phyloP scores from a whole-genome alignment of 768 basidiomycete species.

The Sutorius australiensis region DNA sequence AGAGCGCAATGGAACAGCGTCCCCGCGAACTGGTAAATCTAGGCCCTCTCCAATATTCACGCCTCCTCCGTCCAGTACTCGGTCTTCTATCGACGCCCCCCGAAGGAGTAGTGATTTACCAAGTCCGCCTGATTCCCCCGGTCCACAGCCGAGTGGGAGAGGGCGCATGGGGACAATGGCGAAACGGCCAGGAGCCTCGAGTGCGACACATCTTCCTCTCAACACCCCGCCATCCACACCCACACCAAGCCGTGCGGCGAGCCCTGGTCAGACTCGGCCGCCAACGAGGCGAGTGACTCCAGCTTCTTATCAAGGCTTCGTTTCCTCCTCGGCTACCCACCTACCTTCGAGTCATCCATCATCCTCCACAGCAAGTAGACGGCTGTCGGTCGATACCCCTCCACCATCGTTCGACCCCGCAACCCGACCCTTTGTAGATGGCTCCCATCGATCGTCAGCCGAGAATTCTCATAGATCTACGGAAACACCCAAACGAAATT shows the following conservation, averaged over 20 bases:
- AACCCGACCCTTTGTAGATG: slow-evolving; percentile 27
- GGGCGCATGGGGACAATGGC: slow-evolving; percentile 33
- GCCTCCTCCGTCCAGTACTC: slow-evolving; percentile 24
- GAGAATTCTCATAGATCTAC: slow-evolving; percentile 36
- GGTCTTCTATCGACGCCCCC: slow-evolving; percentile 35
- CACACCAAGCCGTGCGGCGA: slow-evolving; percentile 36
- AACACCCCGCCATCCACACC: slow-evolving; percentile 38
- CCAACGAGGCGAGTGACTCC: slow-evolving; percentile 40
- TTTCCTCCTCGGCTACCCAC: slow-evolving; percentile 50
- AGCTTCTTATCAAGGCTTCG: slow-evolving; percentile 37
- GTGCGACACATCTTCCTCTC: slow-evolving; percentile 41
- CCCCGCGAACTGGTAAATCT: slow-evolving; percentile 29
- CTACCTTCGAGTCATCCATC: slow-evolving; percentile 38
- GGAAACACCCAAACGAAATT: slow-evolving; percentile 15
- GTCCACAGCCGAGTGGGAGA: slow-evolving; percentile 38
- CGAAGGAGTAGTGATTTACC: slow-evolving; percentile 38
- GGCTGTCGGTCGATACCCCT: slow-evolving; percentile 24
- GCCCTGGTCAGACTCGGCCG: slow-evolving; percentile 43
- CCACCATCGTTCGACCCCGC: slow-evolving; percentile 13
- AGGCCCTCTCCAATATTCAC: slow-evolving; percentile 33
- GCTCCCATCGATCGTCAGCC: slow-evolving; percentile 35
- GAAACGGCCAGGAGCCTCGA: slow-evolving; percentile 35
- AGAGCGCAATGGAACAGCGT: slow-evolving; percentile 30
- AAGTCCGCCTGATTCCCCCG: slow-evolving; percentile 48
- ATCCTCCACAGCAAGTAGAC: slow-evolving; percentile 29